Base-by-base conservation (phyloP, 169 alveolate species). In the Cryptosporidium canis region DNA sequence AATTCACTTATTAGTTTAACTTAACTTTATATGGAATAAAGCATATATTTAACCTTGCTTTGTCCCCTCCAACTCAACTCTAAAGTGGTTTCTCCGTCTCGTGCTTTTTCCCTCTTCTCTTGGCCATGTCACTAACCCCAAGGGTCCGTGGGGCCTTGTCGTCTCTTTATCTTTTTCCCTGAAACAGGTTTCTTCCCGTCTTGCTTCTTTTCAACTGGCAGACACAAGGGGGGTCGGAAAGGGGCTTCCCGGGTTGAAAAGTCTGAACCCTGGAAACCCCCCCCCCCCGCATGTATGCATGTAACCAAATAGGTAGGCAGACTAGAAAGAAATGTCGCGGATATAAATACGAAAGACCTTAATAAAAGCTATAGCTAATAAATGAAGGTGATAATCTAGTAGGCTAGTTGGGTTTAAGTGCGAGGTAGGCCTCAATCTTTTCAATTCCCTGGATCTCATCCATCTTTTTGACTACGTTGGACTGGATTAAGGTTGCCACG, bases 391-490 rank as follows among this genome's bases (percentile, higher is more conserved):
- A 35, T 61, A 24, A 0, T 5, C 67, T 3, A 11, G 12, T 9
- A 21, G 43, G 27, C 45, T 55, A 21, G 18, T 14, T 29, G n/a
- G 41, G 68, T 27, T 83, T 70, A 12, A 91, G 87, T 51, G 66
- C 14, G 44, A 91, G 44, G 33, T 83, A 67, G 71, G 90, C 94
- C 63, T 92, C 95, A 44, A 92, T 91, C 90, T 83, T 91, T 33
- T 84, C 85, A 12, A 92, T 53, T 21, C 87, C 87, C 9, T 77
- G 87, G 16, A 77, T 77, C 27, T 77, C 87, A 44, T 55, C 71
- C 12, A 77, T 77, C 39, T 77, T 77, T 44, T 77, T 56, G 2
- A 56, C 33, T 12, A 77, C 55, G 44, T 77, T 56, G 7, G 70
- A 41, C 4, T 77, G 87, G 12, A 77, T 53, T 27, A 77, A 44